These are phyloP conservation scores for Vicia villosa DNA, from an alignment of 306 rosid genomes.

Conservation along the genomic window DNA sequence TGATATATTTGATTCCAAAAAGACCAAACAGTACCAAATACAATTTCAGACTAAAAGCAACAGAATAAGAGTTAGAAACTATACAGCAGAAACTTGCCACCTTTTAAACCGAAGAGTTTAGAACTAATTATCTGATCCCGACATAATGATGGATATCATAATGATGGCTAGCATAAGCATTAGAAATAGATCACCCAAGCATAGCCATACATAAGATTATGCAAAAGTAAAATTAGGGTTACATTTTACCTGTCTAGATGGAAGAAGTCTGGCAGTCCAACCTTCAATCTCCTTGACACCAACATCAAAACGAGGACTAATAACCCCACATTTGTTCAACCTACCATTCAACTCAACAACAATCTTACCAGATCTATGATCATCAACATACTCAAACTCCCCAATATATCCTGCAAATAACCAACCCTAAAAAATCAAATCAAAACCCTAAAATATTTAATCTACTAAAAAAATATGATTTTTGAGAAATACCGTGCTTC, in stretches of 20 bases:
- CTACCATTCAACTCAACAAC: slow-evolving; percentile 59
- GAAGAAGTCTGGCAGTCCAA: slow-evolving; percentile 59
- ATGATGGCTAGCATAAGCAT: too few relatives aligned
- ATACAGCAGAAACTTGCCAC: not conserved
- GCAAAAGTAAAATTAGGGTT: not conserved
- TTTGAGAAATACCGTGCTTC: slow-evolving; percentile 37
- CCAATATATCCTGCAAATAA: slow-evolving; percentile 45
- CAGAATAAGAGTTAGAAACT: not conserved
- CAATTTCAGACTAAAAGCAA: not conserved
- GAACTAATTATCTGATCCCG: not conserved
- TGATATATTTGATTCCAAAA: not conserved
- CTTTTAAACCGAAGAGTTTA: not conserved
- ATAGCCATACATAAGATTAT: not conserved
- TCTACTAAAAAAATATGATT: not conserved
- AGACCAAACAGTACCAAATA: not conserved
- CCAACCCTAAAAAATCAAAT: not conserved
- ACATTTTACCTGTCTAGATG: slow-evolving; percentile 49
- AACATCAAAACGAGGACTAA: slow-evolving; percentile 56
- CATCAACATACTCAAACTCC: slow-evolving; percentile 58
- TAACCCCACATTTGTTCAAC: slow-evolving; percentile 53
- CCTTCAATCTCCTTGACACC: slow-evolving; percentile 53
- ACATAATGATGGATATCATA: not conserved
- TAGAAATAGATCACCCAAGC: not conserved
- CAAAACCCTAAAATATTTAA: not conserved
- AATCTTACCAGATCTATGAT: slow-evolving; percentile 53